phyloP scores from a whole-genome alignment of 495 filamentous ascomycete genomes.

The Tuber aestivum region DNA sequence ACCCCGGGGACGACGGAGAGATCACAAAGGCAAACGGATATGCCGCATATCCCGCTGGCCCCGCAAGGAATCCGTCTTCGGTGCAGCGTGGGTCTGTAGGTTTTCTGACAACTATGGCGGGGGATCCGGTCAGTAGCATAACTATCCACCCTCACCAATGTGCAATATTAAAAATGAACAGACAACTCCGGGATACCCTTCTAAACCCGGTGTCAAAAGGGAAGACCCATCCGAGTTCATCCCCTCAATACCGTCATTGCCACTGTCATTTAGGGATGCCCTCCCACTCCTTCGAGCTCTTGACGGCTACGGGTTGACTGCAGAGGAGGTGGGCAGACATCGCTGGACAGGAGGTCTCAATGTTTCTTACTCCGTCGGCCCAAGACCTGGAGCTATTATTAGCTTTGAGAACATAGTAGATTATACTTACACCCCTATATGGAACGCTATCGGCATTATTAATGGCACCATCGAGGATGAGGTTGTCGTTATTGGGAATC shows the following conservation, averaged over 20 bases:
- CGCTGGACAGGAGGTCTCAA: slow-evolving; percentile 69
- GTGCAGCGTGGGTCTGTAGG: slow-evolving; percentile 89
- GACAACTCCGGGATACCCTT: slow-evolving; percentile 91
- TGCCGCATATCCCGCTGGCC: slow-evolving; percentile 74
- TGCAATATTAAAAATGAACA: slow-evolving; percentile 50
- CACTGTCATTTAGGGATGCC: slow-evolving; percentile 82
- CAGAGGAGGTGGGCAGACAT: slow-evolving; percentile 64
- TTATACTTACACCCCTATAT: slow-evolving; percentile 80
- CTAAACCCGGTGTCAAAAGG: slow-evolving; percentile 80
- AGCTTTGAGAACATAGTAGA: slow-evolving; percentile 85
- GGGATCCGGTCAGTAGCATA: slow-evolving; percentile 52
- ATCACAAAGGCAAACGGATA: slow-evolving; percentile 76
- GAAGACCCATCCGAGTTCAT: slow-evolving; percentile 61
- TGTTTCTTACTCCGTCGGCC: slow-evolving; percentile 87
- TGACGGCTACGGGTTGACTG: slow-evolving; percentile 78
- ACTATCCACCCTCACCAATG: neutral
- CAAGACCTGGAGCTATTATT: slow-evolving; percentile 65
- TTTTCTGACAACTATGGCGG: slow-evolving; percentile 64
- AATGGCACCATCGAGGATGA: slow-evolving; percentile 83
- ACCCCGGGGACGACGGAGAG: slow-evolving; percentile 83
- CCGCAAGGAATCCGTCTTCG: slow-evolving; percentile 77
- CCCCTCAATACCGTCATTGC: slow-evolving; percentile 83
- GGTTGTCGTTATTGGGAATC: slow-evolving; percentile 88
- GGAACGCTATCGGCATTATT: slow-evolving; percentile 93
- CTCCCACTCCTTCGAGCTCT: slow-evolving; percentile 79